Base-by-base conservation (phyloP, 1,284 basidiomycete genomes). In the Trichosporon faecale region DNA sequence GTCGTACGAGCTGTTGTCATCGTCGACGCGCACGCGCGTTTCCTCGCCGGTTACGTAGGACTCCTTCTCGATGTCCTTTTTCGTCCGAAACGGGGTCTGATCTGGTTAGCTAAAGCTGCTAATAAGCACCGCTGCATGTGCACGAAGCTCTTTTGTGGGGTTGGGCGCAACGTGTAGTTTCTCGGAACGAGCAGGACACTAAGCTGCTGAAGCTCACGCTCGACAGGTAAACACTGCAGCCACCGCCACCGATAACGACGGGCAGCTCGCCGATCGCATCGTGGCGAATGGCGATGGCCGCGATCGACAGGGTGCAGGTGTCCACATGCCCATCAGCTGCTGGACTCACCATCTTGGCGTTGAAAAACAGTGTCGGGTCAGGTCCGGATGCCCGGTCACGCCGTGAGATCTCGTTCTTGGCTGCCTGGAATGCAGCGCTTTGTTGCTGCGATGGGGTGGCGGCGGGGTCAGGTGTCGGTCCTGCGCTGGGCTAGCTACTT, bases 31-130 rank as follows among this genome's bases (percentile, higher is more conserved):
- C 18, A 40, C 12, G 12, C 37, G 61, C 9, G 29, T 11, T 2
- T 35, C 60, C 29, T 46, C 29, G 4, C 3, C 60, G 1, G 23
- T 60, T 1, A 21, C 31, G 16, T 21, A 60, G 14, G n/a, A 7
- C 29, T 68, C 57, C 57, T 61, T 61, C 27, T 61, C 57, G 18
- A 61, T 21, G 57, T 61, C 57, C 57, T 61, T 61, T 12, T 61
- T 31, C 29, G 12, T 61, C 12, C 29, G 57, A 29, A 61, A 61
- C 27, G 57, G 57, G 29, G 16, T 31, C 57, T 61, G 57, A 5
- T 12, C 27, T 1, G 11, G 57, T 61, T 18, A 61, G 57, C 27
- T 14, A 16, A 18, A 18, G 49, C 9, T 23, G 1, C 25, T 5
- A 7, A 11, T 8, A 12, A 7, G 21, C 18, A 46, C 5, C 8